These are phyloP conservation scores for Rhizomucor pusillus DNA, from an alignment of 371 early-diverging fungal genomes.

Conservation along the genomic window DNA sequence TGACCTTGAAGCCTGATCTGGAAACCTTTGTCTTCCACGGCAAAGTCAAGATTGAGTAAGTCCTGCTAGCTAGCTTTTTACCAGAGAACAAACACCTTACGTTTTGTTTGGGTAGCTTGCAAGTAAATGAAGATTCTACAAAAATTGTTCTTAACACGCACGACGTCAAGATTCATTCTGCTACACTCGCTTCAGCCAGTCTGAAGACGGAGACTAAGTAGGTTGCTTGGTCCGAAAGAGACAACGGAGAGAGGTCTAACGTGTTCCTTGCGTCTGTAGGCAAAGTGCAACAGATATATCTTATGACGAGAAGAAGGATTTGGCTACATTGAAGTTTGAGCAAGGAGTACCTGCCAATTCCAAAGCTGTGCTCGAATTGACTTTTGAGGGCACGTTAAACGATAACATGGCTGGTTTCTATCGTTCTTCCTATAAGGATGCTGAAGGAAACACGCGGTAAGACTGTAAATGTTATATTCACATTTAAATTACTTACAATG, in stretches of 20 bases:
- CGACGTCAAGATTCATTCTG: conserved; percentile 52
- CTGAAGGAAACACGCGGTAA: conserved; percentile 62
- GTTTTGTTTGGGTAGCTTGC: conserved; percentile 38
- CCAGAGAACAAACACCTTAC: too few relatives aligned
- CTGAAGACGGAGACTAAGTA: conserved; percentile 62
- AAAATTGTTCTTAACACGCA: conserved; percentile 63
- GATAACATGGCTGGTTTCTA: conserved; percentile 92
- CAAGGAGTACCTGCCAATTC: conserved; percentile 63
- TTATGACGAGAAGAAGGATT: conserved; percentile 66
- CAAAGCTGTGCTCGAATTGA: conserved; percentile 63
- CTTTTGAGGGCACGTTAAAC: conserved; percentile 77
- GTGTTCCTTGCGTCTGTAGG: too few relatives aligned
- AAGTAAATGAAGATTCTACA: conserved; percentile 61
- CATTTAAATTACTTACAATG: neutral
- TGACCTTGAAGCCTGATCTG: conserved; percentile 67
- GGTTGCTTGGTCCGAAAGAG: conserved; percentile 6
- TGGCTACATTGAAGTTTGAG: conserved; percentile 69
- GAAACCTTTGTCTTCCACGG: conserved; percentile 67
- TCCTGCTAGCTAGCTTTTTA: too few relatives aligned
- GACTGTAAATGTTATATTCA: neutral
- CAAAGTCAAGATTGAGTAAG: conserved; percentile 56
- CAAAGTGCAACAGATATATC: conserved; percentile 66
- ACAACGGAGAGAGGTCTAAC: too few relatives aligned
- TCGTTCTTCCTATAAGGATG: conserved; percentile 76
- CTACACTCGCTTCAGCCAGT: conserved; percentile 41